These are phyloP conservation scores for Trypethelium eluteriae DNA, from an alignment of 495 filamentous ascomycete genomes.

Conservation along the genomic window DNA sequence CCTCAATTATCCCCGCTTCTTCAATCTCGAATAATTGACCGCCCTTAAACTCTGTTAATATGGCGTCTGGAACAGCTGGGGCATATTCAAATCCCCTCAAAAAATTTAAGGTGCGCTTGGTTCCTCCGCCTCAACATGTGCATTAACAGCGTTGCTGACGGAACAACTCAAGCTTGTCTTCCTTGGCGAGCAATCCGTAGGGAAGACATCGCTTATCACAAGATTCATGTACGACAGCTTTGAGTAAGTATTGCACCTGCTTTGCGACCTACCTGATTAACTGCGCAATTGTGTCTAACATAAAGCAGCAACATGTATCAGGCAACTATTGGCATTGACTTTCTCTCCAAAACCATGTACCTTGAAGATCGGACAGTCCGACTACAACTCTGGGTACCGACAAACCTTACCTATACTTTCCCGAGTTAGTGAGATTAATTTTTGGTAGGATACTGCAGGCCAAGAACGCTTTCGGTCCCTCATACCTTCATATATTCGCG, in stretches of 20 bases:
- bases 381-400: slow-evolving; percentile 70
- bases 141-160: background rate
- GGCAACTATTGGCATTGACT: slow-evolving; percentile 98
- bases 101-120: slow-evolving; percentile 69
- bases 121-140: background rate
- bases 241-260: slow-evolving; percentile 43
- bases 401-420: background rate
- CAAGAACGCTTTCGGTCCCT: slow-evolving; percentile 94
- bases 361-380: slow-evolving; percentile 97
- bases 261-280: background rate
- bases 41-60: background rate
- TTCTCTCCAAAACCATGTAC: slow-evolving; percentile 99
- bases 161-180: slow-evolving; percentile 69
- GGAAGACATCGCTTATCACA: slow-evolving; percentile 97
- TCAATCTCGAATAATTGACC: slow-evolving; percentile 1
- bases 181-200: slow-evolving; percentile 97
- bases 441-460: slow-evolving; percentile 67
- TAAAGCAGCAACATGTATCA: slow-evolving; percentile 75
- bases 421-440: background rate
- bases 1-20: background rate
- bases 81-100: slow-evolving; percentile 98
- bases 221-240: slow-evolving; percentile 99
- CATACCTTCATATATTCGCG: slow-evolving; percentile 96
- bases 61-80: slow-evolving; percentile 43
- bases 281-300: background rate